These are phyloP conservation scores for Nemania sp. DNA, from an alignment of 2,329 filamentous ascomycete species.

Conservation along the genomic window DNA sequence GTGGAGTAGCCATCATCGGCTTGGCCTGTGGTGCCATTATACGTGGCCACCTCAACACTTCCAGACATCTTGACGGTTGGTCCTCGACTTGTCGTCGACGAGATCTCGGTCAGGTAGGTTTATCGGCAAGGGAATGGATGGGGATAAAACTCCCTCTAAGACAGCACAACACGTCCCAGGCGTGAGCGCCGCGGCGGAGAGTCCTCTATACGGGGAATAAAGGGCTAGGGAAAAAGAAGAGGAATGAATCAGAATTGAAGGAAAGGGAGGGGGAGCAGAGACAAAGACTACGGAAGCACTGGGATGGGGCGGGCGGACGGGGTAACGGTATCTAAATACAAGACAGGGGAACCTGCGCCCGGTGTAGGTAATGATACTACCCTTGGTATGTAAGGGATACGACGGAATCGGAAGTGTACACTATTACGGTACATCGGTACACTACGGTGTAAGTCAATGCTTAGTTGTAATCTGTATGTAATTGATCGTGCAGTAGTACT, in stretches of 20 bases:
- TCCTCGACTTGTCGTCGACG: conserved; percentile 10
- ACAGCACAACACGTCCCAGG: conserved; percentile 19
- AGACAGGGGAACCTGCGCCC: conserved; percentile 11
- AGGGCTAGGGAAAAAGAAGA: conserved; percentile 1
- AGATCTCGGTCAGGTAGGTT: not conserved
- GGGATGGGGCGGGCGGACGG: not conserved
- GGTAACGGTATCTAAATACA: conserved; percentile 23
- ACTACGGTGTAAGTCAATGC: not conserved
- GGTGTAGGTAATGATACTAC: not conserved
- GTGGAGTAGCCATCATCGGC: conserved; percentile 57
- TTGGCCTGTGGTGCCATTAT: conserved; percentile 54
- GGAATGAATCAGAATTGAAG: not conserved
- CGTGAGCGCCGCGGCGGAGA: conserved; percentile 2
- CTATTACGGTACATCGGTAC: too few species aligned
- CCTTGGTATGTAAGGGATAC: not conserved
- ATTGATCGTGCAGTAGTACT: too few species aligned
- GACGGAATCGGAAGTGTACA: too few species aligned
- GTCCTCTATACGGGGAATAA: not conserved
- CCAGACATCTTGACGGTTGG: conserved; percentile 34
- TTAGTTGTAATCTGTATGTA: not conserved
- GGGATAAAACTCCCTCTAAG: not conserved
- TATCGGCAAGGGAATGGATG: not conserved
- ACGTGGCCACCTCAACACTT: conserved; percentile 41
- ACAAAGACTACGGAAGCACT: not conserved
- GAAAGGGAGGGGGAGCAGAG: conserved; percentile 6